Evolutionary conservation across 495 filamentous ascomycete genomes (phyloP).

Genomic region (Aspergillus bertholletiae): DNA sequence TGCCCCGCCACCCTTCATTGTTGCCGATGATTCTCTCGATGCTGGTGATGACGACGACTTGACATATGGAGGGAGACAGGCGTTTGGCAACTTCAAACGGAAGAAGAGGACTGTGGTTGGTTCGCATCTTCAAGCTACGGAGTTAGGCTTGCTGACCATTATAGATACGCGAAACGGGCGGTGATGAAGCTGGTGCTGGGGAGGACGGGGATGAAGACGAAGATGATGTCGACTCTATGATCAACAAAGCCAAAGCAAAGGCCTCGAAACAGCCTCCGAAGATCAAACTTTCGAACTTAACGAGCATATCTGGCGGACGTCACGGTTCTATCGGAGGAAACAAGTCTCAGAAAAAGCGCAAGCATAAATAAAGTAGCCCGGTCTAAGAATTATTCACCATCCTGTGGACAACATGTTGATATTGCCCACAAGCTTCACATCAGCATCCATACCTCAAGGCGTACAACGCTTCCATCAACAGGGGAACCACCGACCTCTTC

Average conservation of each 20-base stretch:
- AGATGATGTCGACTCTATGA: conserved; percentile 9
- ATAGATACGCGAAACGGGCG: background rate
- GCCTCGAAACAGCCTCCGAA: conserved; percentile 10
- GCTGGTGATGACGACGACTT: conserved; percentile 31
- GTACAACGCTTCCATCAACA: background rate
- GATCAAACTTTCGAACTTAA: conserved; percentile 24
- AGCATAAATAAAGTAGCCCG: conserved; percentile 15
- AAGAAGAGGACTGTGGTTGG: conserved; percentile 28
- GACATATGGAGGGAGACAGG: conserved; percentile 30
- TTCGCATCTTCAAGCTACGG: background rate
- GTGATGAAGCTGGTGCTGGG: conserved; percentile 12
- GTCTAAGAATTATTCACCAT: background rate
- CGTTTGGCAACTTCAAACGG: conserved; percentile 38
- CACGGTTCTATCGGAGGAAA: conserved; percentile 9
- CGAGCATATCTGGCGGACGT: conserved; percentile 34
- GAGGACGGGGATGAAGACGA: conserved; percentile 16
- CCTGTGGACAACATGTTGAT: background rate
- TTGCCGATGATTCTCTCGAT: conserved; percentile 36
- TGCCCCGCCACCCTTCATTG: conserved; percentile 25
- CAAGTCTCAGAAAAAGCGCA: conserved; percentile 41
- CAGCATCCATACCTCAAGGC: background rate
- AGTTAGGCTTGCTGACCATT: background rate
- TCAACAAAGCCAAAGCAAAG: conserved; percentile 15
- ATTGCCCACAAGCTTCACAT: background rate
- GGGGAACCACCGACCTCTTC: background rate